phyloP scores from a whole-genome alignment of 352 stramenopile genomes.

The Phytopythium kandeliae region DNA sequence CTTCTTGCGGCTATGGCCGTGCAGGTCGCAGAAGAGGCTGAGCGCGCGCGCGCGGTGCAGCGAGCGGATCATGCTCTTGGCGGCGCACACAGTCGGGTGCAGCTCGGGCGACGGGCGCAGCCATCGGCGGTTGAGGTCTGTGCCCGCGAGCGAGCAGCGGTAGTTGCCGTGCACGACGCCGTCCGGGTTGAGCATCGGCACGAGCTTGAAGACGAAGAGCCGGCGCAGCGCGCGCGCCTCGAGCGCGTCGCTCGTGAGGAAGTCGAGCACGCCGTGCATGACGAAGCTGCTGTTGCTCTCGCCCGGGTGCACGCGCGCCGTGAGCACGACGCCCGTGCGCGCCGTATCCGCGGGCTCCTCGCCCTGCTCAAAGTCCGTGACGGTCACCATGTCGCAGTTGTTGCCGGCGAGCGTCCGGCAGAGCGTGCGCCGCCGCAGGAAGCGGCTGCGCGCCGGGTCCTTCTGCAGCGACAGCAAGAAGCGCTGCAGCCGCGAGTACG shows the following conservation, averaged over 20 bases:
- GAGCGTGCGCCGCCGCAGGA: conserved; percentile 56
- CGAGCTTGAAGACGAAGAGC: conserved; percentile 87
- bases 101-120: conserved; percentile 36
- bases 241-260: conserved; percentile 64
- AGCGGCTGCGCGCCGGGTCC: conserved; percentile 34
- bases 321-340: conserved; percentile 71
- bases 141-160: conserved; percentile 77
- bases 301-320: conserved; percentile 81
- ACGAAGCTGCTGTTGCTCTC: conserved; percentile 89
- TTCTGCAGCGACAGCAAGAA: conserved; percentile 51
- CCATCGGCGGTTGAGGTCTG: conserved; percentile 87
- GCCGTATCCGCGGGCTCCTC: conserved; percentile 24
- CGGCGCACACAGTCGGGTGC: conserved; percentile 71
- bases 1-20: conserved; percentile 85
- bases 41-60: conserved; percentile 40
- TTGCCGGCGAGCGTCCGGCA: conserved; percentile 84
- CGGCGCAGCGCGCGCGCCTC: conserved; percentile 73
- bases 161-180: conserved; percentile 92
- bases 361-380: conserved; percentile 73
- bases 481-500: conserved; percentile 66
- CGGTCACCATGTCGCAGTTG: conserved; percentile 84
- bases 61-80: conserved; percentile 69
- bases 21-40: conserved; percentile 83
- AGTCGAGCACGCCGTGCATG: conserved; percentile 87
- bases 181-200: conserved; percentile 93